Conservation (phyloP, 2,329 filamentous ascomycete species). For the Aspergillus unguis region DNA sequence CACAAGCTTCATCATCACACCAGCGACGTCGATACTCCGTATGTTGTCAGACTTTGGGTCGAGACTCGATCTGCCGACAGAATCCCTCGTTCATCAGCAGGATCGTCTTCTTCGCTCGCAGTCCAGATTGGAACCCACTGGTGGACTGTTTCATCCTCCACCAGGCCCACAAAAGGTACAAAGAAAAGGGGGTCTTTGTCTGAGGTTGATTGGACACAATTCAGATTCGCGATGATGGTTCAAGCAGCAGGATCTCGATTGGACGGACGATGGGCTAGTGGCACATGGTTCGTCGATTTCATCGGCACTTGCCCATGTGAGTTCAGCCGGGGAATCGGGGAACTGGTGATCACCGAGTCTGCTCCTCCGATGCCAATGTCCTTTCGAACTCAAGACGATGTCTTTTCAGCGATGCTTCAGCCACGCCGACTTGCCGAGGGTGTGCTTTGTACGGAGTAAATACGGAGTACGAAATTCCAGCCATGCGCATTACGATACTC, state of each 20-base stretch:
- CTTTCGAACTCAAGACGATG: background rate
- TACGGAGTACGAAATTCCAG: no score
- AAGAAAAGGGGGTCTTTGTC: background rate
- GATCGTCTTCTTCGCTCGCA: background rate
- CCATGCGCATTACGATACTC: no score
- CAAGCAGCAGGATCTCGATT: constrained; percentile 1
- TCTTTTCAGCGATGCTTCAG: background rate
- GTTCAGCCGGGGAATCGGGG: background rate
- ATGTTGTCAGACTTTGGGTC: background rate
- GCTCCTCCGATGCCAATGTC: background rate
- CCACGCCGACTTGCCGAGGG: no score
- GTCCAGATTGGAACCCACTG: constrained; percentile 1
- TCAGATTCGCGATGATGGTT: background rate
- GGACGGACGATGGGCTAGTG: constrained; percentile 3
- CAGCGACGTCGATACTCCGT: background rate
- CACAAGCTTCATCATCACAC: background rate
- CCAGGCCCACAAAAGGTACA: constrained; percentile 5
- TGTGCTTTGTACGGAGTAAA: no score
- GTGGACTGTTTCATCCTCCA: constrained; percentile 7
- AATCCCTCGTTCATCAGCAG: background rate
- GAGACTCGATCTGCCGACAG: background rate
- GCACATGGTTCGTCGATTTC: constrained; percentile 2
- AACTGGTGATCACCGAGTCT: background rate
- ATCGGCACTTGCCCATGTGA: background rate
- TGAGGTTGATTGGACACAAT: background rate